Conservation (phyloP, 202 grass and related monocot species). For the Hordeum pubiflorum region DNA sequence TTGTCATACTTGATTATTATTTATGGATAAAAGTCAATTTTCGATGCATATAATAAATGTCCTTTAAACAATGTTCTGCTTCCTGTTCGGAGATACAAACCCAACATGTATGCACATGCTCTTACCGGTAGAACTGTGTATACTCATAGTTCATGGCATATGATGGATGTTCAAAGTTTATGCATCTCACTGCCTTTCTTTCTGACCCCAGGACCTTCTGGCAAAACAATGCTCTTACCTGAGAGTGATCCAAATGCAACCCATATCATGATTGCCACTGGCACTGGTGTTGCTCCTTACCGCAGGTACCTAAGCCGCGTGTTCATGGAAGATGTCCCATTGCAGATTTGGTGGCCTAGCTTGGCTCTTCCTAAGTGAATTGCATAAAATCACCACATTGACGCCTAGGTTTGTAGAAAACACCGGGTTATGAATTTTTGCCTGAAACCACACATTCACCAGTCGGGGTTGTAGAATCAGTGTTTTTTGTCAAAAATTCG, state of each 20-base stretch:
- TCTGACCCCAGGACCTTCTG: slow-evolving; percentile 68
- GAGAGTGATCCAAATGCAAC: slow-evolving; percentile 81
- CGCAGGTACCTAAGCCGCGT: slow-evolving; percentile 14
- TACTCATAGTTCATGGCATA: not conserved
- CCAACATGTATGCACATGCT: not conserved
- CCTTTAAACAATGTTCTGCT: not conserved
- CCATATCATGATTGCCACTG: slow-evolving; percentile 95
- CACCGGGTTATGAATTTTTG: too few relatives aligned
- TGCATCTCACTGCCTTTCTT: slow-evolving; percentile 12
- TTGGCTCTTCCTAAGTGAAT: too few relatives aligned
- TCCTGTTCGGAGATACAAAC: not conserved
- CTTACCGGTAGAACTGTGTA: not conserved
- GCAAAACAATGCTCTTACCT: slow-evolving; percentile 95
- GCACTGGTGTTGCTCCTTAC: slow-evolving; percentile 36
- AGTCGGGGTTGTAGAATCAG: too few relatives aligned
- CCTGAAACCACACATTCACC: too few relatives aligned
- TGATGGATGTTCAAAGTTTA: not conserved
- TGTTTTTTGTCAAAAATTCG: too few relatives aligned
- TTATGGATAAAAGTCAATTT: too few relatives aligned
- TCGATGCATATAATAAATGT: not conserved
- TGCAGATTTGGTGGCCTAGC: too few relatives aligned
- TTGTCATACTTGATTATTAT: not conserved
- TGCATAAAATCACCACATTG: too few relatives aligned
- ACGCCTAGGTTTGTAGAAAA: too few relatives aligned
- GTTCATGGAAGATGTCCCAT: slow-evolving; percentile 65